Evolutionary conservation across 768 basidiomycete species (phyloP).

Genomic region (Kwoniella sp.): DNA sequence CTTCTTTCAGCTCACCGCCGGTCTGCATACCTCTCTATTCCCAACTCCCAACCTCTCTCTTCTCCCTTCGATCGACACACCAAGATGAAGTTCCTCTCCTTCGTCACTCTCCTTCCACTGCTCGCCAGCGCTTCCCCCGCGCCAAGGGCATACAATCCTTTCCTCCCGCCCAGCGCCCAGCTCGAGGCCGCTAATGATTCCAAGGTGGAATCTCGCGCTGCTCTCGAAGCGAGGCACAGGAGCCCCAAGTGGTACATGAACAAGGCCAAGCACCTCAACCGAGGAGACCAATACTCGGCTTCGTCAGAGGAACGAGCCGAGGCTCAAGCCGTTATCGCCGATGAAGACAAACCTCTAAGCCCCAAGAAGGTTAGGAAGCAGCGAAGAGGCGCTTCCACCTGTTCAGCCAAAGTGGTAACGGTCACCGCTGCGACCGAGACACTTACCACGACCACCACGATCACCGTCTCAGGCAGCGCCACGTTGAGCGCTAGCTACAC

Average conservation of each 20-base stretch:
- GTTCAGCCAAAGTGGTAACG: slow-evolving; percentile 1
- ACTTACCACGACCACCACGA: not conserved
- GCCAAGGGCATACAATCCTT: slow-evolving; percentile 6
- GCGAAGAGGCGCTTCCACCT: slow-evolving; percentile 2
- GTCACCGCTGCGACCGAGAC: slow-evolving; percentile 4
- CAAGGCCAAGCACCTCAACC: not conserved
- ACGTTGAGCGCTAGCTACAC: not conserved
- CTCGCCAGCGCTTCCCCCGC: slow-evolving; percentile 1
- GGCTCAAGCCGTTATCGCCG: too few species aligned
- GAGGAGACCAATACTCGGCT: too few species aligned
- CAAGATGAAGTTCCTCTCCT: slow-evolving; percentile 14
- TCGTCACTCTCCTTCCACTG: slow-evolving; percentile 8
- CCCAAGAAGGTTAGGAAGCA: slow-evolving; percentile 6
- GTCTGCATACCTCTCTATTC: slow-evolving; percentile 7
- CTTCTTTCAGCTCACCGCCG: slow-evolving; percentile 4
- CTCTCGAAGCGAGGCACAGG: slow-evolving; percentile 1
- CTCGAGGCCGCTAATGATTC: not conserved
- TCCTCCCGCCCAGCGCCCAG: not conserved
- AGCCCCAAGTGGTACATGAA: slow-evolving; percentile 8
- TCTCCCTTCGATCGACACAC: not conserved
- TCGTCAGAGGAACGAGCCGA: too few species aligned
- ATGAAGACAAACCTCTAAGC: too few species aligned
- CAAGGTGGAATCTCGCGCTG: not conserved
- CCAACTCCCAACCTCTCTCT: not conserved
- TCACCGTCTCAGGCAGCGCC: not conserved